Evolutionary conservation across 2,329 filamentous ascomycete genomes (phyloP).

Genomic region (Exophiala phaeomuriformis): DNA sequence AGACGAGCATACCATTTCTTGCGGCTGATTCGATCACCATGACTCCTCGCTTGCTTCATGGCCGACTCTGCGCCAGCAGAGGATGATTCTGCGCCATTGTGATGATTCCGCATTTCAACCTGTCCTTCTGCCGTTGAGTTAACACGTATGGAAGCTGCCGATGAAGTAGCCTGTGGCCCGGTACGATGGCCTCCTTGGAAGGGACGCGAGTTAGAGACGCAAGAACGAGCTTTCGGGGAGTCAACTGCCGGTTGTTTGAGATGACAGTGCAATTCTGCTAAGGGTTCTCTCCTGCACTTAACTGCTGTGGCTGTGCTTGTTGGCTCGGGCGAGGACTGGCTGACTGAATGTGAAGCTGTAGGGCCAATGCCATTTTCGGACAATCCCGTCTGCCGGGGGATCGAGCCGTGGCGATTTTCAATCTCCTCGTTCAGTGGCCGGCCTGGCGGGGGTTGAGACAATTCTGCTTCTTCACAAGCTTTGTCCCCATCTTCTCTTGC

Average conservation of each 20-base stretch:
- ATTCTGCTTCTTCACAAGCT: too few species aligned
- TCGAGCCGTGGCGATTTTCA: constrained; percentile 4
- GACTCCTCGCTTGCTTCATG: too few species aligned
- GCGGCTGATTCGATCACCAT: too few species aligned
- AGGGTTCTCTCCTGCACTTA: neutral
- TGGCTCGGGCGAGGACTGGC: constrained; percentile 2
- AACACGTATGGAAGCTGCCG: neutral
- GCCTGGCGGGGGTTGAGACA: too few species aligned
- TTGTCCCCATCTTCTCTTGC: too few species aligned
- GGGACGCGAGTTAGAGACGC: neutral
- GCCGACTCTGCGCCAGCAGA: too few species aligned
- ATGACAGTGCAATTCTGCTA: neutral
- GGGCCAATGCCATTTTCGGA: constrained; percentile 4
- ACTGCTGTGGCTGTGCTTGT: constrained; percentile 3
- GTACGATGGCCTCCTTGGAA: neutral
- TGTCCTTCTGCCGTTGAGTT: neutral
- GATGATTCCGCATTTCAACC: neutral
- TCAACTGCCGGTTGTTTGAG: neutral
- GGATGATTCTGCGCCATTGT: too few species aligned
- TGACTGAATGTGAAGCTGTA: neutral
- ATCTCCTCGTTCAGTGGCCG: constrained; percentile 2
- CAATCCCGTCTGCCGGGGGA: neutral
- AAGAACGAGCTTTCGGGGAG: neutral
- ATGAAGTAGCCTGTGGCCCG: neutral
- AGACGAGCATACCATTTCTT: too few species aligned